A percentile compares a stretch with the other conserved stretches of the same genome.
Conservation (phyloP, 1,284 basidiomycete species). For the Phellinidium pouzarii region DNA sequence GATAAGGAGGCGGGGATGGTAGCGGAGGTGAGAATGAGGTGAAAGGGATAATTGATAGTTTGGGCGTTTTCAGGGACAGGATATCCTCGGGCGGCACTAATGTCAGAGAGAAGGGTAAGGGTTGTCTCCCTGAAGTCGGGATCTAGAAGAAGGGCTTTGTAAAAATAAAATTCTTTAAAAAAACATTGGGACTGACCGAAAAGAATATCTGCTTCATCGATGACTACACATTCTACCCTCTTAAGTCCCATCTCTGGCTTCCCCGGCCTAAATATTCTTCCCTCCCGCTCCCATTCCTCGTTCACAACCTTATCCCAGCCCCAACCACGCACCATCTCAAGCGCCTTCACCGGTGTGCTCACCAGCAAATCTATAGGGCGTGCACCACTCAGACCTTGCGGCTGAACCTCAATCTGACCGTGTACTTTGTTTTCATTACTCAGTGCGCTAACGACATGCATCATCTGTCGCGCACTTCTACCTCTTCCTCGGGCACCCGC, state of each 20-base stretch:
- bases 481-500: constrained; percentile 22
- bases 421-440: constrained; percentile 18
- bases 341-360: constrained; percentile 70
- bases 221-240: constrained; percentile 75
- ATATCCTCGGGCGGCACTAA: constrained; percentile 54
- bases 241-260: constrained; percentile 52
- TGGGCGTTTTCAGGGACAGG: constrained; percentile 29
- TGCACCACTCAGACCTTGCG: not conserved
- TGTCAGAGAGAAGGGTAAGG: constrained; percentile 57
- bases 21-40: constrained; percentile 78
- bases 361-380: constrained; percentile 66
- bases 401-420: constrained; percentile 29
- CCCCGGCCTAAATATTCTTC: constrained; percentile 32
- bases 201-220: constrained; percentile 88
- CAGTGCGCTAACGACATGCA: constrained; percentile 30
- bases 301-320: constrained; percentile 54
- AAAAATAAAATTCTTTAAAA: not conserved
- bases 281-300: constrained; percentile 25
- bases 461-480: constrained; percentile 45
- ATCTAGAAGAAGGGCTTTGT: constrained; percentile 37
- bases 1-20: constrained; percentile 78
- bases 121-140: constrained; percentile 75
- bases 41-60: constrained; percentile 56
- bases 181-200: constrained; percentile 47
- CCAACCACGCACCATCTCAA: constrained; percentile 61